Percentiles rank a stretch among this genome's conserved stretches.
Conservation (phyloP, 2,329 filamentous ascomycete species). For the Didymella pomorum region DNA sequence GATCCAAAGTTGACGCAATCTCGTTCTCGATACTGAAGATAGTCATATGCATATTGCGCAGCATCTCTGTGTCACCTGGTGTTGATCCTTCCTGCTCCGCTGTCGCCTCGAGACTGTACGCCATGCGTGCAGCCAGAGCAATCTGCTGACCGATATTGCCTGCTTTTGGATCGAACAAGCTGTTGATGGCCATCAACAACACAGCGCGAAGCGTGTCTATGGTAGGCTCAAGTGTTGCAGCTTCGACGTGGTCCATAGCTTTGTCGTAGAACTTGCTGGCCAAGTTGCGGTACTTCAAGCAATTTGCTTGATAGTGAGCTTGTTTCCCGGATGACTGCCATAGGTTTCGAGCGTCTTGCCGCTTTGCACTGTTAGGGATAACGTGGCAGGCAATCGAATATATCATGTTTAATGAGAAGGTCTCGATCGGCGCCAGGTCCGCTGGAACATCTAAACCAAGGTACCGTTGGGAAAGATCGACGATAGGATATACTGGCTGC, state of each 20-base stretch:
- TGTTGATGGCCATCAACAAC: conserved; percentile 47
- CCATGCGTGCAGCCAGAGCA: conserved; percentile 46
- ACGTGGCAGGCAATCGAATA: conserved; percentile 49
- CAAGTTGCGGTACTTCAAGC: conserved; percentile 40
- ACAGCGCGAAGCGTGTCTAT: conserved; percentile 45
- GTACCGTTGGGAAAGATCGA: conserved; percentile 40
- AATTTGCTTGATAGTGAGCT: conserved; percentile 41
- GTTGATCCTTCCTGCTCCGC: conserved; percentile 38
- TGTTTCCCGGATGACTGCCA: conserved; percentile 38
- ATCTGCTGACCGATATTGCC: conserved; percentile 50
- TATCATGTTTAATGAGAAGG: conserved; percentile 47
- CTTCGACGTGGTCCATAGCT: conserved; percentile 45
- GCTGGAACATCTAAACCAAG: conserved; percentile 32
- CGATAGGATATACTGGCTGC: conserved; percentile 41
- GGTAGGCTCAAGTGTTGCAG: conserved; percentile 43
- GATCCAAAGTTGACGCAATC: conserved; percentile 45
- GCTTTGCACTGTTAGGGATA: conserved; percentile 37
- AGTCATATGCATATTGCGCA: conserved; percentile 46
- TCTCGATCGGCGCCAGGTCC: conserved; percentile 37
- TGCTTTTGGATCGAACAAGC: conserved; percentile 46
- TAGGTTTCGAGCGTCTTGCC: conserved; percentile 28
- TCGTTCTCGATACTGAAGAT: conserved; percentile 50
- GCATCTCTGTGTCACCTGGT: conserved; percentile 30
- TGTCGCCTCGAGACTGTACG: conserved; percentile 42
- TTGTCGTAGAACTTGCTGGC: conserved; percentile 39